phyloP scores from a whole-genome alignment of 306 rosid genomes.

The Alnus rubra region DNA sequence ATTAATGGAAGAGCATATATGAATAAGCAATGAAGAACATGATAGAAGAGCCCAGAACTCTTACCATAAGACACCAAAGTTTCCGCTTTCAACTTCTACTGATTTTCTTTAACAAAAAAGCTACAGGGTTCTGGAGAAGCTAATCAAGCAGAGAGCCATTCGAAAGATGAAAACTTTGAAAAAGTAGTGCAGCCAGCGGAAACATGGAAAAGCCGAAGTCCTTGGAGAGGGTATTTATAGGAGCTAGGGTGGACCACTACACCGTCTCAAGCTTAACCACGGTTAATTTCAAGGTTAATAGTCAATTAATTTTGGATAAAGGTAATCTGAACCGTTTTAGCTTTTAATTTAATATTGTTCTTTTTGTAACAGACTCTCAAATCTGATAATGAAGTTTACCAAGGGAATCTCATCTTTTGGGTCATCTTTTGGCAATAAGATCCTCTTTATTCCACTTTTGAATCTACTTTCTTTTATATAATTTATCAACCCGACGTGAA shows the following conservation, averaged over 20 bases:
- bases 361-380: not conserved
- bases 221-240: not conserved
- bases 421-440: not conserved
- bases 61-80: not conserved
- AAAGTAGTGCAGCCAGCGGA: not conserved
- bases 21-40: not conserved
- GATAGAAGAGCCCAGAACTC: not conserved
- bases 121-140: not conserved
- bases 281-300: slow-evolving; percentile 6
- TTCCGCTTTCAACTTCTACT: not conserved
- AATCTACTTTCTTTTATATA: too few relatives aligned
- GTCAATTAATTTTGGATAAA: not conserved
- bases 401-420: not conserved
- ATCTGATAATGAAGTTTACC: too few relatives aligned
- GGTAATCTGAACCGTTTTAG: slow-evolving; percentile 19
- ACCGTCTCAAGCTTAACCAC: slow-evolving; percentile 4
- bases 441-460: too few relatives aligned
- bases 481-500: too few relatives aligned
- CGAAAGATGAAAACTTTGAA: not conserved
- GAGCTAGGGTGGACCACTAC: not conserved
- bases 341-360: not conserved
- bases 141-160: not conserved
- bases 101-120: not conserved
- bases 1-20: not conserved
- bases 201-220: not conserved